These are phyloP conservation scores for Penicillium lagena DNA, from an alignment of 495 filamentous ascomycete genomes.

Conservation along the genomic window DNA sequence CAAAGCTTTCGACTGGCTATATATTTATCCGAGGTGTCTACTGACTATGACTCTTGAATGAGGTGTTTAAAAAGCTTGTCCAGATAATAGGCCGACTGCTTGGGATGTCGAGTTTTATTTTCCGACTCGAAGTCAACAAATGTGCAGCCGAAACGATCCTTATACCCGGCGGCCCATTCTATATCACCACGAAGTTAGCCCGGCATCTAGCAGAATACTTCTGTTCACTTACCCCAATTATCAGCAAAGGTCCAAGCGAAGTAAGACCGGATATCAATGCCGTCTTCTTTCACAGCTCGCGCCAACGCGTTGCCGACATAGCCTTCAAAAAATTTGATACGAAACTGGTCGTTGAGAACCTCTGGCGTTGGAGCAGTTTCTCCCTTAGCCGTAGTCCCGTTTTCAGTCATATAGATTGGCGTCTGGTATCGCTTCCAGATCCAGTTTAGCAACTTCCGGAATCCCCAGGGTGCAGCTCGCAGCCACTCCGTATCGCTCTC, in stretches of 20 bases:
- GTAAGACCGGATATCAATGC: slow-evolving; percentile 40
- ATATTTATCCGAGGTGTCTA: no score
- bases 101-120: slow-evolving; percentile 41
- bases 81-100: slow-evolving; percentile 38
- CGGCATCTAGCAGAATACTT: background rate
- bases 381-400: slow-evolving; percentile 41
- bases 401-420: slow-evolving; percentile 47
- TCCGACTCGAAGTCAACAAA: slow-evolving; percentile 37
- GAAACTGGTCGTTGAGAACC: slow-evolving; percentile 36
- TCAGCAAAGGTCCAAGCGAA: slow-evolving; percentile 45
- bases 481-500: slow-evolving; percentile 44
- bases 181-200: slow-evolving; percentile 4
- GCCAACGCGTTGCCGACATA: slow-evolving; percentile 39
- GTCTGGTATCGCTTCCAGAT: slow-evolving; percentile 33
- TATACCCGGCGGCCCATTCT: slow-evolving; percentile 46
- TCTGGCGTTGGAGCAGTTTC: slow-evolving; percentile 32
- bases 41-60: slow-evolving; percentile 8
- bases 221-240: slow-evolving; percentile 27
- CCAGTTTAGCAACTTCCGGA: slow-evolving; percentile 40
- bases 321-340: slow-evolving; percentile 37
- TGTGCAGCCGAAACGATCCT: slow-evolving; percentile 38
- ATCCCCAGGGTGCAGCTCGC: slow-evolving; percentile 32
- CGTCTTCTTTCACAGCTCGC: slow-evolving; percentile 35
- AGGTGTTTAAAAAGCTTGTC: slow-evolving; percentile 34
- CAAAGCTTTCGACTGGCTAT: no score